phyloP scores from a whole-genome alignment of 179 eudicot species.

The Amaranthus tricolor region DNA sequence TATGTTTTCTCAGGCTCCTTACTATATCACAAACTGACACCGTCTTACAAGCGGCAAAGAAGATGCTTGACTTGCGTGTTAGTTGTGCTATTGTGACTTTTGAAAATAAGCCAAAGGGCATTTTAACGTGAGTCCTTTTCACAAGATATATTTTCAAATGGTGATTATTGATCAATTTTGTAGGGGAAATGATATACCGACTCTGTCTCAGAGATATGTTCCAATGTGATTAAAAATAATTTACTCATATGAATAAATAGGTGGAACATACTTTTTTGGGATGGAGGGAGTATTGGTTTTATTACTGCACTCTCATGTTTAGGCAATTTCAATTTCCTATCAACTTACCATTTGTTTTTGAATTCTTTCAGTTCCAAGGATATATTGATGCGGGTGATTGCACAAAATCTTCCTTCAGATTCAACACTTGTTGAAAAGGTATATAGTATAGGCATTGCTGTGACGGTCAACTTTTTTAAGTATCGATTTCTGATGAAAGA shows the following conservation, averaged over 20 bases:
- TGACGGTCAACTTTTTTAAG: background rate
- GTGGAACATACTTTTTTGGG: no score
- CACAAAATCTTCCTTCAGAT: slow-evolving; percentile 69
- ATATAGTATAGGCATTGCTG: slow-evolving; percentile 1
- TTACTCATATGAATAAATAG: no score
- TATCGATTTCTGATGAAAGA: background rate
- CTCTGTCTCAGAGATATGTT: no score
- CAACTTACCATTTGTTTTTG: background rate
- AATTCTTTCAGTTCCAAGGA: slow-evolving; percentile 74
- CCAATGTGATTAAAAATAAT: no score
- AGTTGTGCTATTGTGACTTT: slow-evolving; percentile 76
- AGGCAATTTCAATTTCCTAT: background rate
- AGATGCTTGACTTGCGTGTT: slow-evolving; percentile 66
- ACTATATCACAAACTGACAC: slow-evolving; percentile 84
- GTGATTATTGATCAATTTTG: background rate
- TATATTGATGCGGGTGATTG: slow-evolving; percentile 81
- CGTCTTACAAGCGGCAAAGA: slow-evolving; percentile 68
- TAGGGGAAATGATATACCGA: background rate
- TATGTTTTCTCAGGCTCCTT: slow-evolving; percentile 50
- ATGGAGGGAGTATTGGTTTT: background rate
- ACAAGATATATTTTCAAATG: background rate
- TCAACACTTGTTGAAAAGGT: slow-evolving; percentile 92
- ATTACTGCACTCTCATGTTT: background rate
- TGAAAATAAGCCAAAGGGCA: slow-evolving; percentile 84
- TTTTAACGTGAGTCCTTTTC: slow-evolving; percentile 64